A percentile compares a stretch with the other conserved stretches of the same genome.
phyloP scores from a whole-genome alignment of 805 yeast species.

The Novakomyces olei region DNA sequence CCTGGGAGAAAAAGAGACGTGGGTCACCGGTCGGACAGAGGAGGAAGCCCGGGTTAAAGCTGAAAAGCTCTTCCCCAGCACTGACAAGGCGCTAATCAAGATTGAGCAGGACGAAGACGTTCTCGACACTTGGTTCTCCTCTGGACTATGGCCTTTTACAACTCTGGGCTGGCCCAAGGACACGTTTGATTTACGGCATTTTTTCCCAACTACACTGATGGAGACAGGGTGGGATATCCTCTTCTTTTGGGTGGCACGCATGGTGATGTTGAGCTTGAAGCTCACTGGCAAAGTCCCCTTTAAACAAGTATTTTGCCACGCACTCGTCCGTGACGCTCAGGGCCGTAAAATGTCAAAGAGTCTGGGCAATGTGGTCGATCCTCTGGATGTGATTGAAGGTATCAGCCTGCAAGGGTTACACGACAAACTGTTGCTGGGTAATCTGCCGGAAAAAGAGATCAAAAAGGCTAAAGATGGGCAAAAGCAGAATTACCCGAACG shows the following conservation, averaged over 20 bases:
- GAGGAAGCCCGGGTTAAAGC: constrained; percentile 82
- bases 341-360: constrained; percentile 98
- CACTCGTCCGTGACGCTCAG: constrained; percentile 95
- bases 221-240: constrained; percentile 99
- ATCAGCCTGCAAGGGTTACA: constrained; percentile 59
- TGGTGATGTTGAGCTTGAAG: constrained; percentile 79
- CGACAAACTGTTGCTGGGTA: constrained; percentile 55
- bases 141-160: constrained; percentile 94
- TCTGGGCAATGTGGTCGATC: constrained; percentile 89
- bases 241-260: constrained; percentile 96
- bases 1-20: constrained; percentile 44
- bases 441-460: constrained; percentile 72
- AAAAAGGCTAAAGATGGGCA: constrained; percentile 78
- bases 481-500: constrained; percentile 72
- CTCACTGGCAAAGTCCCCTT: constrained; percentile 82
- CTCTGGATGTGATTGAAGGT: constrained; percentile 82
- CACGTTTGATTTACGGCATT: constrained; percentile 47
- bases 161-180: constrained; percentile 88
- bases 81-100: constrained; percentile 38
- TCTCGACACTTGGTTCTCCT: constrained; percentile 95
- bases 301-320: constrained; percentile 92
- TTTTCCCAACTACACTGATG: constrained; percentile 78
- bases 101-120: constrained; percentile 98
- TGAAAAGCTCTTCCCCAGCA: constrained; percentile 41
- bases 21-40: constrained; percentile 74